Evolutionary conservation across 73 alveolate species (phyloP), one percentile per base, ranked within the genome.

Genomic region (Paramecium biaurelia): DNA sequence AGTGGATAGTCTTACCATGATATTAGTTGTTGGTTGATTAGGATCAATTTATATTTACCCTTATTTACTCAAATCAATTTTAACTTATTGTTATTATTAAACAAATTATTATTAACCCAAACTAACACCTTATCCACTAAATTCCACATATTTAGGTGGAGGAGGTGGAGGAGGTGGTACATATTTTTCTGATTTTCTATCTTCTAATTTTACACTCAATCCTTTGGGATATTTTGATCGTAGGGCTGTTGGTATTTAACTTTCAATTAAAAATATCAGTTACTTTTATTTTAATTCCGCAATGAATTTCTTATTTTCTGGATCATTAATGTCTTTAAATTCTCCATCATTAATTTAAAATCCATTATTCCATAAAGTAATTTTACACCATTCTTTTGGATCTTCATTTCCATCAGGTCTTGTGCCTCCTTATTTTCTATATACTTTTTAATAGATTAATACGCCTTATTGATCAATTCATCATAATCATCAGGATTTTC

Each of bases 131-230:
- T 76, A 76, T 37, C 98, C 98, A 20, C 94, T 85, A 47, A 92
- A 95, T 34, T 96, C 97, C 21, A 94, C 95, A 86, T 95, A 95
- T 58, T 95, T 92, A 4, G 98, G 98, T 10, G 98, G 98, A 38
- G 37, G 93, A n/a, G 42, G 42, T 5, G 42, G 42, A 85, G 98
- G 93, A 3, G 98, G 98, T 15, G 97, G 97, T 57, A 93, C 92
- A 85, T 94, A 95, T 28, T 85, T 93, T 32, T 95, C 96, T 58
- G 68, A 23, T 53, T 95, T 94, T 45, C 79, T 94, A 76, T 95
- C 97, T 35, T 94, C 98, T 2, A 95, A 76, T 14, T 95, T 86
- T 1, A 95, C 98, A 70, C 92, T 93, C 23, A 93, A 93, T 35
- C 95, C 94, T 37, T 93, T 28, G 15, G 93, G 95, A 76, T 92